Evolutionary conservation across 164 flowering plant genomes (phyloP).

Genomic region (Magnolia officinalis): DNA sequence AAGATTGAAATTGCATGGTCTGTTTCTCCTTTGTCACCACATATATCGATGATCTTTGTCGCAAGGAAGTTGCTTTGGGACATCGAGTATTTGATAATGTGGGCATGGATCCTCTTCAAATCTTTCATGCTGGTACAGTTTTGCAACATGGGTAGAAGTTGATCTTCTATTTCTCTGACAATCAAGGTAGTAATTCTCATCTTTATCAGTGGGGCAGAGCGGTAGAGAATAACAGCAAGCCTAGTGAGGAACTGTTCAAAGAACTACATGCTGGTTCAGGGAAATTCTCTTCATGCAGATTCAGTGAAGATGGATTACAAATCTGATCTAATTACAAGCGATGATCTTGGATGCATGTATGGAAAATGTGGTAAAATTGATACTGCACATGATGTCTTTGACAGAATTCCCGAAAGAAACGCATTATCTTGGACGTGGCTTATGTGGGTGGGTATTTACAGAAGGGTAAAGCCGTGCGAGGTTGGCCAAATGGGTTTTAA

Average conservation of each 20-base stretch:
- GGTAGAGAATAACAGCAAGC: slow-evolving; percentile 39
- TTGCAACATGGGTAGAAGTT: slow-evolving; percentile 43
- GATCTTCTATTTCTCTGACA: slow-evolving; percentile 49
- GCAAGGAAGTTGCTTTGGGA: slow-evolving; percentile 63
- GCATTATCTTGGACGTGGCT: slow-evolving; percentile 78
- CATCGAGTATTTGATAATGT: slow-evolving; percentile 42
- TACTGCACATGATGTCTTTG: slow-evolving; percentile 48
- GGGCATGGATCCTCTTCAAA: slow-evolving; percentile 58
- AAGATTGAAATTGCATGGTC: slow-evolving; percentile 50
- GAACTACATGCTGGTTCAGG: slow-evolving; percentile 35
- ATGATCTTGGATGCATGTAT: slow-evolving; percentile 66
- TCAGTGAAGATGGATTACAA: slow-evolving; percentile 39
- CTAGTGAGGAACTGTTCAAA: slow-evolving; percentile 52
- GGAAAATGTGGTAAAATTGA: slow-evolving; percentile 50
- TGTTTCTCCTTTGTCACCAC: slow-evolving; percentile 33
- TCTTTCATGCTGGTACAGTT: slow-evolving; percentile 29
- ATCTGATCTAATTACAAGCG: slow-evolving; percentile 49
- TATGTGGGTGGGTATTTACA: slow-evolving; percentile 61
- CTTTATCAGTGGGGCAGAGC: slow-evolving; percentile 36
- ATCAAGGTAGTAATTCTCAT: slow-evolving; percentile 15
- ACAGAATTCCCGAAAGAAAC: slow-evolving; percentile 65
- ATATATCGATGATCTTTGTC: slow-evolving; percentile 65
- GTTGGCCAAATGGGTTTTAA: slow-evolving; percentile 43
- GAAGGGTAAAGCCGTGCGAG: slow-evolving; percentile 40
- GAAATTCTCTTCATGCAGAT: slow-evolving; percentile 47